Base-by-base conservation (phyloP, 2,329 filamentous ascomycete species). In the Trichophyton benhamiae region DNA sequence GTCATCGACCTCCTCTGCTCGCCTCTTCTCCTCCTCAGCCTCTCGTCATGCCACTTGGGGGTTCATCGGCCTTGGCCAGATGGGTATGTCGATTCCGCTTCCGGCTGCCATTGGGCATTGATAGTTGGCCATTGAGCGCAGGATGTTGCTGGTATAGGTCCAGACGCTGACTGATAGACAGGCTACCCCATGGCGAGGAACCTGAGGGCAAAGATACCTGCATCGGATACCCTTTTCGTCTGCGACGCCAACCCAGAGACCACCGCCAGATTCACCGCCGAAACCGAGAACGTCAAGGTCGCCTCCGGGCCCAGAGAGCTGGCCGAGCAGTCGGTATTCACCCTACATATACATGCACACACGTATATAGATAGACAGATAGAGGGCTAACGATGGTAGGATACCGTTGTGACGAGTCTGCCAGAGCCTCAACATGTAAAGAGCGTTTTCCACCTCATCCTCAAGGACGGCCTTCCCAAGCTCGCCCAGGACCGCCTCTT, bases 401-500 rank as follows among this genome's bases (percentile, higher is more conserved):
- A 91, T 76, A 87, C 85, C 33, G 84, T 95, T 64, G 85, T 99
- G 61, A 95, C 91, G 11, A 91, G 90, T 63, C 83, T 99, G 1
- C 94, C 94, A 0, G 90, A 95, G 68, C 90, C 92, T 0, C 81
- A 86, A 30, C 92, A 97, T 71, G 92, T 97, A 62, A 87, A 88
- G 70, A 82, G 82, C 59, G 90, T 96, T 44, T 96, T 91, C 74
- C 78, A 83, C 55, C 81, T 86, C 60, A 91, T 97, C 71, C 79
- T 95, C 52, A 79, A 83, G 55, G 77, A 80, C 1, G 77, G 80
- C 4, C 78, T 86, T 3, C 77, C 81, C 5, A 74, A 73, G 36
- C 69, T 79, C 1, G 76, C 78, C 46, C 81, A 80, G 58, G 78
- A 86, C 62, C 86, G 91, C 44, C 77, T 96, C 62, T 96, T 95